Conservation (phyloP, 1,284 basidiomycete species). For the Flammula alnicola region DNA sequence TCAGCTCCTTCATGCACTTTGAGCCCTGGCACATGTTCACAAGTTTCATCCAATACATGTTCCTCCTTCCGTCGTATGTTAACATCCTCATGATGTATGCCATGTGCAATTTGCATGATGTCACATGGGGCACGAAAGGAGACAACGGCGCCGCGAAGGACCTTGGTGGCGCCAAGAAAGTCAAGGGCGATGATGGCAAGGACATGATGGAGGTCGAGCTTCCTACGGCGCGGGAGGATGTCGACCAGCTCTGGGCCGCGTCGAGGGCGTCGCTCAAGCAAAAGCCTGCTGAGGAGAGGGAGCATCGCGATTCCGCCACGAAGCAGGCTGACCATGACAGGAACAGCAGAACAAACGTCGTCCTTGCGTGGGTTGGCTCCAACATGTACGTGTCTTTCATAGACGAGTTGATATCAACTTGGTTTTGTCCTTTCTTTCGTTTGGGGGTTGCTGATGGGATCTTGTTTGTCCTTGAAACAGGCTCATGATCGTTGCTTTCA, state of each 20-base stretch:
- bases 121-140: constrained; percentile 92
- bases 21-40: constrained; percentile 97
- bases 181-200: constrained; percentile 83
- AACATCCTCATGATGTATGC: constrained; percentile 93
- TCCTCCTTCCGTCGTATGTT: constrained; percentile 76
- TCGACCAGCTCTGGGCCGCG: constrained; percentile 84
- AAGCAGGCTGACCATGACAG: constrained; percentile 89
- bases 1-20: constrained; percentile 84
- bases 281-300: constrained; percentile 70
- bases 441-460: constrained; percentile 11
- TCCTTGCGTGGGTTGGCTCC: constrained; percentile 83
- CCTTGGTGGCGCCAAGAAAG: constrained; percentile 86
- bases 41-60: constrained; percentile 85
- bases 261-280: constrained; percentile 69
- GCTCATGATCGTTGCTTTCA: constrained; percentile 83
- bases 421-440: constrained; percentile 10
- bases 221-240: constrained; percentile 81
- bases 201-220: constrained; percentile 86
- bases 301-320: constrained; percentile 85
- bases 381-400: constrained; percentile 74
- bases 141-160: constrained; percentile 87
- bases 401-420: too few species aligned
- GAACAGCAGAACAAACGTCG: constrained; percentile 84
- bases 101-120: constrained; percentile 90
- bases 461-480: constrained; percentile 38